Evolutionary conservation across 495 filamentous ascomycete species (phyloP).

Genomic region (Penicillium salamii): DNA sequence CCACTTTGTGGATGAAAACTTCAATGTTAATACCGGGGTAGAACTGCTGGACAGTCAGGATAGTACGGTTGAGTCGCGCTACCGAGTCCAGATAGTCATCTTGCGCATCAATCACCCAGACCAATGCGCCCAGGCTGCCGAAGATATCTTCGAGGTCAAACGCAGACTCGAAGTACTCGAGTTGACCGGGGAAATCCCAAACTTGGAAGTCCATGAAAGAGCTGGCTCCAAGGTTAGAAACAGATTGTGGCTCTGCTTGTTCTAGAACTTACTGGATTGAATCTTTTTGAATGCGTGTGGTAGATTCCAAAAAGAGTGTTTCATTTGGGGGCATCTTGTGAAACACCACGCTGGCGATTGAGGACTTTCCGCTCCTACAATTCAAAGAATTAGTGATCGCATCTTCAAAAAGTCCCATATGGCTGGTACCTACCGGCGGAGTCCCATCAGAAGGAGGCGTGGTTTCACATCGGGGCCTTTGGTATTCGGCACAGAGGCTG

Average conservation of each 20-base stretch:
- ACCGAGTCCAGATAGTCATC: conserved; percentile 94
- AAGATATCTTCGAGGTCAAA: conserved; percentile 93
- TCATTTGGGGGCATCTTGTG: conserved; percentile 95
- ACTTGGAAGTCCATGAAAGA: conserved; percentile 99
- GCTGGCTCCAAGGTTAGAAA: conserved; percentile 38
- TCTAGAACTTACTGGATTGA: conserved; percentile 79
- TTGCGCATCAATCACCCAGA: conserved; percentile 98
- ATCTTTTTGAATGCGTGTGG: conserved; percentile 87
- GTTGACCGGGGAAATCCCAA: conserved; percentile 93
- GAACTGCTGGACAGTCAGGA: conserved; percentile 77
- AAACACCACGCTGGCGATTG: conserved; percentile 95
- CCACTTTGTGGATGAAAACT: conserved; percentile 98
- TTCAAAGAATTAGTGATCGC: conserved; percentile 1
- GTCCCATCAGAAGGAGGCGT: conserved; percentile 88
- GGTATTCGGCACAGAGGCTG: conserved; percentile 25
- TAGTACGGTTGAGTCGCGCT: conserved; percentile 77
- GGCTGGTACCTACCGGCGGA: conserved; percentile 67
- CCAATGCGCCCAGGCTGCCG: conserved; percentile 84
- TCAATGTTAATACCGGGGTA: conserved; percentile 93
- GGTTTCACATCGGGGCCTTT: conserved; percentile 63
- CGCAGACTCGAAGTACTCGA: conserved; percentile 79
- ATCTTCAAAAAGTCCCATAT: not conserved
- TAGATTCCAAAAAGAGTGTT: conserved; percentile 92
- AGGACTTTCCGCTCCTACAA: conserved; percentile 90
- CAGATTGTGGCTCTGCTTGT: no score